Evolutionary conservation across 2,329 filamentous ascomycete species (phyloP).

Genomic region (Botrytis elliptica): DNA sequence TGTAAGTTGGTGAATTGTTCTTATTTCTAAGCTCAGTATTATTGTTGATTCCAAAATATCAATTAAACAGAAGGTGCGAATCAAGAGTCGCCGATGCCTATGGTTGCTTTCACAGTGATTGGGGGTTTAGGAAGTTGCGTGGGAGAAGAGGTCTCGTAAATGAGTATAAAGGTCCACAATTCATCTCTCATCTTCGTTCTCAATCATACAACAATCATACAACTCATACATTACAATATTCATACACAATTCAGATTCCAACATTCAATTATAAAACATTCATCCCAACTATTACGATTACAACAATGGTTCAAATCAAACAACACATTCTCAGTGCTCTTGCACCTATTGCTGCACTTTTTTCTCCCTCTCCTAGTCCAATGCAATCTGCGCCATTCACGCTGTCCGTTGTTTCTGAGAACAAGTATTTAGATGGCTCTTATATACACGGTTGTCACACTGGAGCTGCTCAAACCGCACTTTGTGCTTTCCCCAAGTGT

Average conservation of each 20-base stretch:
- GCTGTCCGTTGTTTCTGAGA: not conserved
- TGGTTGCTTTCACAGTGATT: not conserved
- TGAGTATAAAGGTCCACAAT: not conserved
- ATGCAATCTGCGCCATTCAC: not conserved
- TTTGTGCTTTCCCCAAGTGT: not conserved
- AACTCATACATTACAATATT: not conserved
- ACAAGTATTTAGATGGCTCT: not conserved
- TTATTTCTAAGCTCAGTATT: not conserved
- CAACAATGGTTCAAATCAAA: not conserved
- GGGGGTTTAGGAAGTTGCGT: not conserved
- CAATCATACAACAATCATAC: not conserved
- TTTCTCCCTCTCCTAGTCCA: not conserved
- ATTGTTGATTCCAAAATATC: not conserved
- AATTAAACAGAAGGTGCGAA: not conserved
- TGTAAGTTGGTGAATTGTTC: not conserved
- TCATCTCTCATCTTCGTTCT: not conserved
- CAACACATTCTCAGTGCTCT: not conserved
- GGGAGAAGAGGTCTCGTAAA: not conserved
- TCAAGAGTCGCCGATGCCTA: not conserved
- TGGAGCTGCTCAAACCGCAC: not conserved
- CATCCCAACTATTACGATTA: not conserved
- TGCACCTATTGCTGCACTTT: not conserved
- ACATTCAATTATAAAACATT: not conserved
- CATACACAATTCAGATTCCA: not conserved
- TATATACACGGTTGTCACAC: not conserved